Conservation (phyloP, 23 red algal genomes). For the Chondrus crispus region DNA sequence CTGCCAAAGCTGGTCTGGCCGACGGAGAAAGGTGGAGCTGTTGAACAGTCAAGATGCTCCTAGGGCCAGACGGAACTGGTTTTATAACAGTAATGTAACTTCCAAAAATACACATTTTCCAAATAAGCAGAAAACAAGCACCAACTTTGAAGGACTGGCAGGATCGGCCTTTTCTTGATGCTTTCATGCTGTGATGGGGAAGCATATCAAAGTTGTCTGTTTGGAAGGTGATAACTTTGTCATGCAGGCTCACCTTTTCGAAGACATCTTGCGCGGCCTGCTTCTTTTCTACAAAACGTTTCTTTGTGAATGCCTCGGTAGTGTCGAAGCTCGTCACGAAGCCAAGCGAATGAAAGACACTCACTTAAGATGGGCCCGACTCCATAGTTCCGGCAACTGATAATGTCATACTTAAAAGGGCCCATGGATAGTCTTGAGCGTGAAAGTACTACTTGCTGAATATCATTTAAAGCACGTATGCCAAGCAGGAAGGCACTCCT, state of each 20-base stretch:
- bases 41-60: too few relatives aligned
- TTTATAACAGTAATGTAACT: too few relatives aligned
- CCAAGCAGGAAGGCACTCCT: not conserved
- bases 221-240: not conserved
- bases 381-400: not conserved
- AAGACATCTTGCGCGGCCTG: not conserved
- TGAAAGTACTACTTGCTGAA: not conserved
- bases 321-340: not conserved
- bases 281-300: not conserved
- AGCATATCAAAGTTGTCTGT: slow-evolving; percentile 6
- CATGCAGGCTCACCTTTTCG: not conserved
- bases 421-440: not conserved
- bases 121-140: too few relatives aligned
- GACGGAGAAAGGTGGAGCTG: too few relatives aligned
- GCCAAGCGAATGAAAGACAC: not conserved
- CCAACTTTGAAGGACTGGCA: too few relatives aligned
- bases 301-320: not conserved
- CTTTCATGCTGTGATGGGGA: not conserved
- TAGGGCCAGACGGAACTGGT: too few relatives aligned
- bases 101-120: too few relatives aligned
- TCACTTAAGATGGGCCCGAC: too few relatives aligned
- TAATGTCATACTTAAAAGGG: not conserved
- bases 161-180: not conserved
- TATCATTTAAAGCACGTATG: not conserved
- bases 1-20: too few relatives aligned